Evolutionary conservation across 1,139 yeast species (phyloP), one percentile per base, ranked within the genome.

Genomic region (Geotrichum klebahnii): DNA sequence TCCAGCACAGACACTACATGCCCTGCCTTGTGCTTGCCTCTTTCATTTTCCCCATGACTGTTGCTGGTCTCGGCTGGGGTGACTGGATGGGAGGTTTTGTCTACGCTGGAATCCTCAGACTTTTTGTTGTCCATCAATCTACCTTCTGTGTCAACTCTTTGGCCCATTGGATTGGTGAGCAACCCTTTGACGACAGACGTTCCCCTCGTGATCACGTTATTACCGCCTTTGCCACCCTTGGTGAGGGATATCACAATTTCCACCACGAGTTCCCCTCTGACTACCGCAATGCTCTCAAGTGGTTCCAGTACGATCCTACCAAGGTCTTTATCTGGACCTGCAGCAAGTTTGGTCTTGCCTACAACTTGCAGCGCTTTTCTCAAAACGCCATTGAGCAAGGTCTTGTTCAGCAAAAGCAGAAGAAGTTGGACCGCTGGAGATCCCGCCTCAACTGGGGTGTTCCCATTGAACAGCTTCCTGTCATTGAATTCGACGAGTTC

Each of bases 241-340:
- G 98, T 67, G 98, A 92, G 75, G 98, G 98, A 54, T 90, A 92
- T 79, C 98, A 92, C 73, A 92, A 92, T 76, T 92, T 92, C 83
- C 98, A 92, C 73, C 98, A 92, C 74, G 97, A 94, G 76, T 92
- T 90, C 80, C 98, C 98, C 60, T 81, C 95, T 43, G 98, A 92
- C 75, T 92, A 92, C 80, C 82, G 98, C 77, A 92, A 92, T 67
- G 98, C 98, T 45, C 79, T 92, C 67, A 86, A 82, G 71, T 94
- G 98, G 98, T 92, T 86, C 77, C 98, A 94, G 78, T 92, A 84
- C 71, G 98, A 92, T 70, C 98, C 98, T 60, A 92, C 97, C 59
- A 92, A 92, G 78, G 66, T 84, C 55, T 67, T 80, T 55, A 90
- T 92, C 67, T 88, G 80, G 76, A 45, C 70, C 38, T 71, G 80